A percentile compares a stretch with the other conserved stretches of the same genome.
These are phyloP conservation scores for Hymenoscyphus scutula DNA, from an alignment of 2,329 filamentous ascomycete species.

Conservation along the genomic window DNA sequence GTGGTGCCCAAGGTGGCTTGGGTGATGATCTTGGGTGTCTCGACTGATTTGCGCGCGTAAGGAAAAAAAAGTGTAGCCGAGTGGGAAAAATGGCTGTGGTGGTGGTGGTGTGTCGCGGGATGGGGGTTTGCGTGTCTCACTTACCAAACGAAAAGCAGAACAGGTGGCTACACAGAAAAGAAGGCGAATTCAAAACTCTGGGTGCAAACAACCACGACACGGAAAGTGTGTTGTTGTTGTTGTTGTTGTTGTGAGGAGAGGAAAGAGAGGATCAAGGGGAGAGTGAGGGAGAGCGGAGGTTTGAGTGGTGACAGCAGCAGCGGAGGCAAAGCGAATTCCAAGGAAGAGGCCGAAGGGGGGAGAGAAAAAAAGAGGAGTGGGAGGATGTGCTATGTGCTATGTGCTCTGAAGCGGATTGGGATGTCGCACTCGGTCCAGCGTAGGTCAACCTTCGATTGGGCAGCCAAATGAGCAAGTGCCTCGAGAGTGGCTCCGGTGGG, in stretches of 20 bases:
- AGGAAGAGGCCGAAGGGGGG: slow-evolving; percentile 6
- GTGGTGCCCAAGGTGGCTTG: not conserved
- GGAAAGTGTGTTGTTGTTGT: slow-evolving; percentile 14
- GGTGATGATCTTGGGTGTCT: not conserved
- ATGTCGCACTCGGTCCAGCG: slow-evolving; percentile 8
- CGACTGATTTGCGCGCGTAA: slow-evolving; percentile 16
- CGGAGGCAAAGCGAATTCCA: slow-evolving; percentile 6
- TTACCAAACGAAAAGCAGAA: slow-evolving; percentile 29
- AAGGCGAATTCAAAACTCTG: slow-evolving; percentile 23
- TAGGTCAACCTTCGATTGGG: no score
- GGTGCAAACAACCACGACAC: slow-evolving; percentile 17
- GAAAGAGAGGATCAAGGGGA: slow-evolving; percentile 20
- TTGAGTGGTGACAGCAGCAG: not conserved
- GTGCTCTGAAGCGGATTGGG: slow-evolving; percentile 13
- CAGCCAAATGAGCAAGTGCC: not conserved
- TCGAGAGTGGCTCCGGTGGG: not conserved
- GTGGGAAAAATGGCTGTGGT: slow-evolving; percentile 23
- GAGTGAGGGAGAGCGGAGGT: slow-evolving; percentile 11
- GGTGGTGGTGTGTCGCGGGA: slow-evolving; percentile 17
- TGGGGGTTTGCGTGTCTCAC: slow-evolving; percentile 19
- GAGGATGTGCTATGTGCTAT: slow-evolving; percentile 5
- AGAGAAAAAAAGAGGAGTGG: slow-evolving; percentile 9
- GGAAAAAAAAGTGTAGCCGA: slow-evolving; percentile 24
- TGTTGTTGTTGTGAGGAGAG: not conserved
- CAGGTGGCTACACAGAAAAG: slow-evolving; percentile 27